A percentile compares a stretch with the other conserved stretches of the same genome.
phyloP scores from a whole-genome alignment of 2,329 filamentous ascomycete species.

The Podosphaera aphanis region DNA sequence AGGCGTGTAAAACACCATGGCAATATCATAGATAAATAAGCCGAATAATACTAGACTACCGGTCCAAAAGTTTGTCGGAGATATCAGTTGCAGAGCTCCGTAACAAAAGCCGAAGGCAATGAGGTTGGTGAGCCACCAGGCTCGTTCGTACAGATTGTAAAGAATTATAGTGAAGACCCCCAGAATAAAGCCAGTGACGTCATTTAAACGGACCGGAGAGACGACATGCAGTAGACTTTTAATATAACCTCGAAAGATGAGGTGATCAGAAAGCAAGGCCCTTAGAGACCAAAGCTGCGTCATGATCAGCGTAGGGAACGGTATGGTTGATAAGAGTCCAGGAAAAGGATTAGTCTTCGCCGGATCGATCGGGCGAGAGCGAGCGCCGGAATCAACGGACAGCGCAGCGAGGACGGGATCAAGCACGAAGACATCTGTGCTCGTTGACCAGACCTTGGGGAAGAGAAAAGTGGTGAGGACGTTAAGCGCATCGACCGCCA shows the following conservation, averaged over 20 bases:
- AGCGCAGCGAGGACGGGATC: slow-evolving; percentile 15
- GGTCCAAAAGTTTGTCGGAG: slow-evolving; percentile 67
- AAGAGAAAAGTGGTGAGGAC: slow-evolving; percentile 45
- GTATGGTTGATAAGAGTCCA: slow-evolving; percentile 17
- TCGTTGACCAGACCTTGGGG: slow-evolving; percentile 40
- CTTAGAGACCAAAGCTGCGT: slow-evolving; percentile 26
- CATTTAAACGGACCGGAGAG: slow-evolving; percentile 9
- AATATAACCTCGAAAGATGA: slow-evolving; percentile 19
- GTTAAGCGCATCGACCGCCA: slow-evolving; percentile 49
- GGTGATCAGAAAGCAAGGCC: slow-evolving; percentile 25
- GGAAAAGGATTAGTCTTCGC: slow-evolving; percentile 19
- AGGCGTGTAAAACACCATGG: slow-evolving; percentile 73
- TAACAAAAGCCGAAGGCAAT: slow-evolving; percentile 78
- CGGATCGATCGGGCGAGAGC: slow-evolving; percentile 1
- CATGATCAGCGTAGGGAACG: slow-evolving; percentile 11
- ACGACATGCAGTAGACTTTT: slow-evolving; percentile 9
- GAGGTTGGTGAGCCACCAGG: slow-evolving; percentile 46
- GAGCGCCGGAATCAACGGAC: slow-evolving; percentile 2
- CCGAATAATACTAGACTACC: slow-evolving; percentile 55
- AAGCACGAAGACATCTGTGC: slow-evolving; percentile 26
- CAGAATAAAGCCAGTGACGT: slow-evolving; percentile 11
- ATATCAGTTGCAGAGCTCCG: slow-evolving; percentile 57
- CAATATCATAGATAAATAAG: slow-evolving; percentile 85
- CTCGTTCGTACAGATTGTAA: slow-evolving; percentile 13
- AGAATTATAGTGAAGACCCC: slow-evolving; percentile 10